Base-by-base conservation (phyloP, 768 basidiomycete species). In the Trametes cinnabarina region DNA sequence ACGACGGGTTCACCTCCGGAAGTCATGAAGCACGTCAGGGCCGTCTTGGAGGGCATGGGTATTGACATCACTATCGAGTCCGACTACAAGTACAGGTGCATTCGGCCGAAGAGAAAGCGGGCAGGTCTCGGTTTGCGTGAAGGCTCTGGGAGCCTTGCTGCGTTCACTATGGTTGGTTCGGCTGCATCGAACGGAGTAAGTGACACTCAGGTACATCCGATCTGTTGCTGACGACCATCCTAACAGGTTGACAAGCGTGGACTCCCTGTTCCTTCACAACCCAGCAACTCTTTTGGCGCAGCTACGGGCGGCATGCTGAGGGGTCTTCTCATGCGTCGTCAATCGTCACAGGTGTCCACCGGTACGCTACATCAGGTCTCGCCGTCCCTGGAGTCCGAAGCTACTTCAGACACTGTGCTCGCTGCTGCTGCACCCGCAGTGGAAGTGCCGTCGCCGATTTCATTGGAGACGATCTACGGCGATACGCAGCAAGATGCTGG, bases 11-110 rank as follows among this genome's bases (percentile, higher is more conserved):
- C 86, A 9, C 94, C 96, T 34, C 84, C 87, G 1, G 90, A 92
- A 63, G 94, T 98, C 34, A 92, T 98, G 77, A 83, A 80, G 58
- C 91, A 94, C 68, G 83, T 98, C 28, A 82, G 82, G 66, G 79
- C 80, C 60, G 88, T 94, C 12, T 78, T 99, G 59, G 82, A 85
- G 64, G 83, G 82, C 30, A 94, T 98, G 92, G 97, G 96, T 19
- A 77, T 99, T 53, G 94, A 95, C 57, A 81, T 95, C 57, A 84
- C 88, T 66, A 73, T 84, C 30, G 97, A 99, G 75, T 88, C 86
- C 63, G 93, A 97, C 68, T 98, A 82, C 76, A 95, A 93, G 77
- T 88, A 88, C 68, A 78, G 91, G 59, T 97, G 95, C 69, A 79
- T 94, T 28, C 79, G 95, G 22, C 77, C 79, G 39, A 92, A 94